These are phyloP conservation scores for Mortierella sp. DNA, from an alignment of 371 early-diverging fungal species.

Conservation along the genomic window DNA sequence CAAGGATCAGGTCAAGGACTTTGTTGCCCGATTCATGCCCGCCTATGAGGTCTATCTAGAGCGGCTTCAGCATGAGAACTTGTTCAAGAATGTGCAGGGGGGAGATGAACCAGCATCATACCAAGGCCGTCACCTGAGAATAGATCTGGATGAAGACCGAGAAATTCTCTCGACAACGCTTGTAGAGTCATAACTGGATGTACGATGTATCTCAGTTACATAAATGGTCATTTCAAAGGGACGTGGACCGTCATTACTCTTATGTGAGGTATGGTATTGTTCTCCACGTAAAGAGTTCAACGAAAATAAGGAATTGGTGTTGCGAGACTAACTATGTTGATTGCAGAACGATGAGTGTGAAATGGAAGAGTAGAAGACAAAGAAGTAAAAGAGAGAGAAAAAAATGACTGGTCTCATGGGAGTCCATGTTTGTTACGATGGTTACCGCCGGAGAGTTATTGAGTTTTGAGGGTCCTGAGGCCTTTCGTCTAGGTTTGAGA, in stretches of 20 bases:
- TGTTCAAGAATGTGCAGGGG: constrained; percentile 52
- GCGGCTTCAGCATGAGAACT: constrained; percentile 63
- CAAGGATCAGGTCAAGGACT: constrained; percentile 79
- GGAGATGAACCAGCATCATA: background rate
- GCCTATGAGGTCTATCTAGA: constrained; percentile 85
- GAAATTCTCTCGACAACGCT: constrained; percentile 26
- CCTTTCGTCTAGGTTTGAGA: too few species aligned
- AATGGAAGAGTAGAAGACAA: too few species aligned
- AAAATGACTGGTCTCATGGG: too few species aligned
- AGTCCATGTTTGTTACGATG: too few species aligned
- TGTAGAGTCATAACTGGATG: constrained; percentile 17
- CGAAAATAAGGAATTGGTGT: too few species aligned
- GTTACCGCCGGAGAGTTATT: too few species aligned
- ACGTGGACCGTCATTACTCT: background rate
- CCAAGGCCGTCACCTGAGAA: constrained; percentile 38
- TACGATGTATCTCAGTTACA: background rate
- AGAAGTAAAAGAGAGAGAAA: too few species aligned
- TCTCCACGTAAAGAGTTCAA: background rate
- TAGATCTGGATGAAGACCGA: constrained; percentile 42
- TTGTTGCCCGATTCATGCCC: constrained; percentile 94
- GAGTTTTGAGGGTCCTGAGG: too few species aligned
- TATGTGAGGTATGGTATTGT: background rate
- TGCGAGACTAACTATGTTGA: too few species aligned
- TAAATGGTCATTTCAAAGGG: background rate
- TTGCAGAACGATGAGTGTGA: too few species aligned